Evolutionary conservation across 2,329 filamentous ascomycete species (phyloP).

Genomic region (Cladosporium sp.): DNA sequence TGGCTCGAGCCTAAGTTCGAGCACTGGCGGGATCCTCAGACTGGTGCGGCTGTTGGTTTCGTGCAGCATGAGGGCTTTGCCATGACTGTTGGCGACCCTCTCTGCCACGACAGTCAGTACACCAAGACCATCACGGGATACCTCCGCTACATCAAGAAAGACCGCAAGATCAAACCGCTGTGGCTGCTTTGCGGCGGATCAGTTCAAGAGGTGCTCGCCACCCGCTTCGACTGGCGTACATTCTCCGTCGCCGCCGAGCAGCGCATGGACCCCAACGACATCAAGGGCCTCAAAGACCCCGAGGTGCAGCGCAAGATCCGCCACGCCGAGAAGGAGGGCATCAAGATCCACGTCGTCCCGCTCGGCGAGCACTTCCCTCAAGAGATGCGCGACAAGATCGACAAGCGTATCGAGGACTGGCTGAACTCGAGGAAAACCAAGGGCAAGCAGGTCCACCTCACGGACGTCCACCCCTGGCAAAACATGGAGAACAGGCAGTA

Average conservation of each 20-base stretch:
- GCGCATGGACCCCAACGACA: conserved; percentile 70
- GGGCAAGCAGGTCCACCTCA: conserved; percentile 83
- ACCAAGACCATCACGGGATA: conserved; percentile 68
- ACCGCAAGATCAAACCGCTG: conserved; percentile 69
- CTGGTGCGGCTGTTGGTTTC: conserved; percentile 81
- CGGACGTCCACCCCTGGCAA: conserved; percentile 84
- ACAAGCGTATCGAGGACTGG: conserved; percentile 76
- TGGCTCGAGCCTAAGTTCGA: conserved; percentile 88
- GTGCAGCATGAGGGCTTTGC: conserved; percentile 73
- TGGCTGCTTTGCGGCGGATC: conserved; percentile 85
- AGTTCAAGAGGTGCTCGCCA: conserved; percentile 74
- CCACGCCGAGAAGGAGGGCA: conserved; percentile 75
- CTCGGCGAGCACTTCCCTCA: conserved; percentile 60
- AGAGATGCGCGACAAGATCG: conserved; percentile 64
- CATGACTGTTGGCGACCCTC: conserved; percentile 81
- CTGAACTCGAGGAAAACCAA: conserved; percentile 63
- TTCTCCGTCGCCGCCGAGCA: conserved; percentile 87
- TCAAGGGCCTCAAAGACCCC: conserved; percentile 61
- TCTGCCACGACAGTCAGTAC: conserved; percentile 78
- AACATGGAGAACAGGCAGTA: conserved; percentile 81
- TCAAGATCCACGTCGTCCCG: conserved; percentile 72
- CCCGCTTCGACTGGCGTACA: conserved; percentile 80
- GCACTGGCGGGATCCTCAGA: conserved; percentile 75
- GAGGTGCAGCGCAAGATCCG: conserved; percentile 71
- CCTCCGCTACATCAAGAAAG: conserved; percentile 68